A percentile compares a stretch with the other conserved stretches of the same genome.
phyloP scores from a whole-genome alignment of 805 yeast genomes.

The Wickerhamomyces bisporus region DNA sequence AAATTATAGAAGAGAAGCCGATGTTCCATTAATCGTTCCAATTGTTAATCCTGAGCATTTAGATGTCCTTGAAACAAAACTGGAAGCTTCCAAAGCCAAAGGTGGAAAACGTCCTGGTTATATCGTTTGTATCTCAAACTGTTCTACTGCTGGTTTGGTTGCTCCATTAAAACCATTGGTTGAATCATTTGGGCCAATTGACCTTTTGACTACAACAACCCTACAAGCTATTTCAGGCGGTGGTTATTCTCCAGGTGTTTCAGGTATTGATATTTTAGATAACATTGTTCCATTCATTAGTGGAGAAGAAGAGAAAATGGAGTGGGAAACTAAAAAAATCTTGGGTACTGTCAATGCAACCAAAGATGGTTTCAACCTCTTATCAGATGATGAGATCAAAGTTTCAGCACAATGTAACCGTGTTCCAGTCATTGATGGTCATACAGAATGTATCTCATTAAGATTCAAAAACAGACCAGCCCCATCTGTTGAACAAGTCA shows the following conservation, averaged over 20 bases:
- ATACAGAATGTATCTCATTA: conserved; percentile 89
- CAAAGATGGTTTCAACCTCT: conserved; percentile 50
- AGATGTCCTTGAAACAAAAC: conserved; percentile 57
- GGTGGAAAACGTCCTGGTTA: conserved; percentile 68
- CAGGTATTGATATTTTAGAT: conserved; percentile 91
- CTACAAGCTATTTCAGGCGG: conserved; percentile 98
- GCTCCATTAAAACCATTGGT: conserved; percentile 95
- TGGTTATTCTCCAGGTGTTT: conserved; percentile 96
- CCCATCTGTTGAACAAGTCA: conserved; percentile 79
- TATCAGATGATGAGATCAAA: conserved; percentile 64
- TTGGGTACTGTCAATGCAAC: conserved; percentile 57
- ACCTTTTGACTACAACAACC: conserved; percentile 81
- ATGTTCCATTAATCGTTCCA: conserved; percentile 92
- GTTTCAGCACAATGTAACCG: conserved; percentile 97
- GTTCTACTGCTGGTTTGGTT: conserved; percentile 97
- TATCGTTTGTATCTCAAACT: conserved; percentile 92
- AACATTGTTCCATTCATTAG: conserved; percentile 91
- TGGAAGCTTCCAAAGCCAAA: conserved; percentile 46
- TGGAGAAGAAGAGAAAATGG: conserved; percentile 98
- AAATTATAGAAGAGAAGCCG: conserved; percentile 82
- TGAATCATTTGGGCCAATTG: conserved; percentile 86
- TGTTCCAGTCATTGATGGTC: conserved; percentile 96
- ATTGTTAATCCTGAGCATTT: conserved; percentile 92
- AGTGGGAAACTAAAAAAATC: conserved; percentile 96
- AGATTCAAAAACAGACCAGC: conserved; percentile 78